Evolutionary conservation across 176 grass and related monocot species (phyloP).

Genomic region (Oryza coarctata): DNA sequence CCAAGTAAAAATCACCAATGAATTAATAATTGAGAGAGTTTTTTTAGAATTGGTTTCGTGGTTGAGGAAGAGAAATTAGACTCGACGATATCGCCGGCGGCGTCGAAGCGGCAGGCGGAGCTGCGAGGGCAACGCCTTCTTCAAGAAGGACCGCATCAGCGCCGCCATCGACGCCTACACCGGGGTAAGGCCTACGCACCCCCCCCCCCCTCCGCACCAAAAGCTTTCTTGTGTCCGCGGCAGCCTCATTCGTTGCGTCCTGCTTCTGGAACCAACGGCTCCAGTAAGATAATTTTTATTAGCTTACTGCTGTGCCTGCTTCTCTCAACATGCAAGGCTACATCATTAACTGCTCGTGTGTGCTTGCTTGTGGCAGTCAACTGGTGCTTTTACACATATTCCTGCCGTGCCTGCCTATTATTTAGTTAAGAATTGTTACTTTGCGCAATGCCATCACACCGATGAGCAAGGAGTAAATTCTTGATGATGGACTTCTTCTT

Average conservation of each 20-base stretch:
- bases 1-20: too few species aligned
- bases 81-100: constrained; percentile 61
- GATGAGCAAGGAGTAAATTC: background rate
- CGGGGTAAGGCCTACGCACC: constrained; percentile 35
- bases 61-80: too few species aligned
- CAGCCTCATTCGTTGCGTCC: background rate
- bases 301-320: background rate
- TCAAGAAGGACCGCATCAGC: constrained; percentile 79
- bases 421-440: background rate
- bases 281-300: background rate
- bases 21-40: too few species aligned
- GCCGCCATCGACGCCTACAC: constrained; percentile 96
- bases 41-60: too few species aligned
- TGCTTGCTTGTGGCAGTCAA: constrained; percentile 18
- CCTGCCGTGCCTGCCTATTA: background rate
- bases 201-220: background rate
- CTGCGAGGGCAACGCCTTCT: constrained; percentile 67
- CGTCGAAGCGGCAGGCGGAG: constrained; percentile 64
- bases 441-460: background rate
- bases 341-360: background rate
- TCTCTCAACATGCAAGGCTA: background rate
- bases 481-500: background rate
- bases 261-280: too few species aligned
- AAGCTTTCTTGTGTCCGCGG: background rate
- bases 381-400: constrained; percentile 1